Base-by-base conservation (phyloP, 2,329 filamentous ascomycete genomes). In the Arthrobotrys iridis region DNA sequence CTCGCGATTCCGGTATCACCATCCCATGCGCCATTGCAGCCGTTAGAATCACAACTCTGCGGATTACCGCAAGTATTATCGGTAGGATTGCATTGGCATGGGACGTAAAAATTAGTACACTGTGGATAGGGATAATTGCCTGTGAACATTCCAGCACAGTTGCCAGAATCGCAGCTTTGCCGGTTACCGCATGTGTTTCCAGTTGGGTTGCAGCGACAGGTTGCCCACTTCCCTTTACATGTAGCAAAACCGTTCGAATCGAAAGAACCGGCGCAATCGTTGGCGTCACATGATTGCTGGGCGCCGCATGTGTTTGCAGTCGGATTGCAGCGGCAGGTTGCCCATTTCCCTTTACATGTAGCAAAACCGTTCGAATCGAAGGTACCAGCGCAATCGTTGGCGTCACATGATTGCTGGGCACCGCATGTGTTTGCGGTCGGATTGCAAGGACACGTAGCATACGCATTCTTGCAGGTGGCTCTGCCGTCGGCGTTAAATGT, bases 391-490 rank as follows among this genome's bases (percentile, higher is more conserved):
- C 60, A 65, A 2, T 46, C 60, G 24, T 48, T 37, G 3, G 45
- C 22, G 33, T 65, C 62, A 24, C 62, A 66, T 11, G 33, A 18
- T 33, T 45, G 57, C 20, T 20, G 13, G 2, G 33, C 22, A 2
- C 62, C 62, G 18, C 63, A 66, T 6, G 63, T 66, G 40, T 58
- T 58, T 1, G 24, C 3, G 13, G 63, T 66, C 4, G 63, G 63
- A 5, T n/a, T 58, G 37, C 63, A 66, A 15, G 63, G 63, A 26
- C 63, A 66, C 6, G 63, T 66, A 1, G 48, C 50, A 15, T 46
- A 66, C 0, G 48, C 50, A 2, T 11, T 28, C 26, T 58, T 66
- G 26, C 63, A 66, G 28, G 63, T 66, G 7, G 63, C 63, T 33
- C 18, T 45, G 26, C 48, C 50, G 18, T 48, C 26, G 6, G 63